Evolutionary conservation across 306 rosid species (phyloP).

Genomic region (Cercis canadensis): DNA sequence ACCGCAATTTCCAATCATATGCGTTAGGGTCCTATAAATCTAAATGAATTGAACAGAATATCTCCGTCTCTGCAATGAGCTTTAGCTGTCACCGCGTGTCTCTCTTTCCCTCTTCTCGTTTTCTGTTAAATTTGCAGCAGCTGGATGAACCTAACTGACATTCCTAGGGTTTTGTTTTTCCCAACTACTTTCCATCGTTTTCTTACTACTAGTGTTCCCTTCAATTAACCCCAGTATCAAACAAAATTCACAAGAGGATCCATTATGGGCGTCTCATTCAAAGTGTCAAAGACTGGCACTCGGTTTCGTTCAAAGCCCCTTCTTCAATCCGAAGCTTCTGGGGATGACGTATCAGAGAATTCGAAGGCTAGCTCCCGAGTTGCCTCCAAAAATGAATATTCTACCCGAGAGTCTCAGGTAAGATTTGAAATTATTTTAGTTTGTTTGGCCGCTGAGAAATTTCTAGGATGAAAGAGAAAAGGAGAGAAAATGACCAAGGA

Average conservation of each 20-base stretch:
- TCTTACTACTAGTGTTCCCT: no score
- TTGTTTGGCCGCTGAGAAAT: not conserved
- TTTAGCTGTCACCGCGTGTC: conserved; percentile 15
- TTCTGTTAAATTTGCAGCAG: not conserved
- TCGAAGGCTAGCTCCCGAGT: conserved; percentile 29
- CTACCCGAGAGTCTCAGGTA: conserved; percentile 35
- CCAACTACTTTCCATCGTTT: not conserved
- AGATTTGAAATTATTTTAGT: not conserved
- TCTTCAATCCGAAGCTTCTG: conserved; percentile 25
- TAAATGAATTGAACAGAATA: no score
- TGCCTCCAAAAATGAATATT: conserved; percentile 13
- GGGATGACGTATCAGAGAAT: conserved; percentile 34
- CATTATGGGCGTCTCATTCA: conserved; percentile 56
- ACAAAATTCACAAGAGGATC: not conserved
- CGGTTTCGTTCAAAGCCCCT: conserved; percentile 50
- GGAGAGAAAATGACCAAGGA: not conserved
- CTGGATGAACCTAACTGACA: not conserved
- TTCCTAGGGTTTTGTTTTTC: conserved; percentile 48
- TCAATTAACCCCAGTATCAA: not conserved
- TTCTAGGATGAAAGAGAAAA: not conserved
- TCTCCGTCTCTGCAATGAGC: no score
- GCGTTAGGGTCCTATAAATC: no score
- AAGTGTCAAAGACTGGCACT: conserved; percentile 53
- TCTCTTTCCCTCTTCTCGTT: not conserved
- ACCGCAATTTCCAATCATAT: no score